These are phyloP conservation scores for Penicillium salamii DNA, from an alignment of 495 filamentous ascomycete genomes.

Conservation along the genomic window DNA sequence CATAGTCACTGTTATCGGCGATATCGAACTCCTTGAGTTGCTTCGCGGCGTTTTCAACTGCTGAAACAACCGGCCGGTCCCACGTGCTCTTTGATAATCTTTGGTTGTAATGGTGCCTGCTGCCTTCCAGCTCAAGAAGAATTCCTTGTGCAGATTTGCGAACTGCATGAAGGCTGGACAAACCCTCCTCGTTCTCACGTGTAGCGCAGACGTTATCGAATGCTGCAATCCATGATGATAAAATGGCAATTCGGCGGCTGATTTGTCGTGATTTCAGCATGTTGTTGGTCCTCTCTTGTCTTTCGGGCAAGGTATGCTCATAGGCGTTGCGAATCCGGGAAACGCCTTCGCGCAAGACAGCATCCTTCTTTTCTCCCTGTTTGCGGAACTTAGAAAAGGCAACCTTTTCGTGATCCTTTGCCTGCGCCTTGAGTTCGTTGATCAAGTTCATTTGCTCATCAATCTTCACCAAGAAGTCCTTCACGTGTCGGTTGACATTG, in stretches of 20 bases:
- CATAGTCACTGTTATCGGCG: conserved; percentile 66
- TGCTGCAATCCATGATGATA: conserved; percentile 88
- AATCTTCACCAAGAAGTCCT: conserved; percentile 97
- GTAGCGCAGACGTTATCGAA: conserved; percentile 80
- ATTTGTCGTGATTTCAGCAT: conserved; percentile 84
- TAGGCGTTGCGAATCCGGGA: conserved; percentile 76
- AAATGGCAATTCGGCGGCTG: conserved; percentile 75
- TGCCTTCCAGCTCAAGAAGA: conserved; percentile 80
- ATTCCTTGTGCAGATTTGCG: conserved; percentile 86
- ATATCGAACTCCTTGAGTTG: conserved; percentile 75
- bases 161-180: conserved; percentile 68
- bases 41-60: conserved; percentile 77
- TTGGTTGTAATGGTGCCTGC: conserved; percentile 86
- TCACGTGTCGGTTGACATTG: conserved; percentile 98
- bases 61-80: conserved; percentile 81
- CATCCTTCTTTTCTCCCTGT: conserved; percentile 77
- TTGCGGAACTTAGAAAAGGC: conserved; percentile 90
- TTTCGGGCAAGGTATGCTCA: conserved; percentile 74
- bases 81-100: conserved; percentile 74
- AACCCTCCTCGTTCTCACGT: conserved; percentile 62
- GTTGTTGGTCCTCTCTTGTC: conserved; percentile 71
- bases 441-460: conserved; percentile 92
- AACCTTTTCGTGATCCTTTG: conserved; percentile 82
- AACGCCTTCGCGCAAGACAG: conserved; percentile 76
- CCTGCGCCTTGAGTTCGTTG: conserved; percentile 87